phyloP scores from a whole-genome alignment of 768 basidiomycete genomes.

The Termitomyces sp. region DNA sequence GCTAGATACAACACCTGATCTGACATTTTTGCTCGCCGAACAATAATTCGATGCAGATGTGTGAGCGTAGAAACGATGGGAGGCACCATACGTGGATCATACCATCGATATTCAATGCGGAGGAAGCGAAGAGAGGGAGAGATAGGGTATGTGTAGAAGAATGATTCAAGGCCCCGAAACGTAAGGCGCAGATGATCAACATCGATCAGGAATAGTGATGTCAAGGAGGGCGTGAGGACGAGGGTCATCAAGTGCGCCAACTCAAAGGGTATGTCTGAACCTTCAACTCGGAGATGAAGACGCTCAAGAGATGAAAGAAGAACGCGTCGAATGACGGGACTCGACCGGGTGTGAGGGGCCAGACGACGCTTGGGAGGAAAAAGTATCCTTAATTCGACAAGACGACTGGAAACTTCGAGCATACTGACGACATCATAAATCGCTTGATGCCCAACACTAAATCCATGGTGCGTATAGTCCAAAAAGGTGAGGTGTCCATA shows the following conservation, averaged over 20 bases:
- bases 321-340: constrained; percentile 26
- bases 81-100: constrained; percentile 33
- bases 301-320: constrained; percentile 39
- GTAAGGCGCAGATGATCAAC: constrained; percentile 25
- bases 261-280: constrained; percentile 56
- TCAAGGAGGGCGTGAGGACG: constrained; percentile 42
- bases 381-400: constrained; percentile 50
- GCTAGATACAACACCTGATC: constrained; percentile 28
- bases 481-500: constrained; percentile 57
- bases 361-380: constrained; percentile 37
- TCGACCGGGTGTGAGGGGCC: constrained; percentile 16
- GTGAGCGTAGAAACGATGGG: constrained; percentile 29
- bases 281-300: constrained; percentile 46
- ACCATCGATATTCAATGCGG: constrained; percentile 42
- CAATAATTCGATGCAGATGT: constrained; percentile 24
- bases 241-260: constrained; percentile 46
- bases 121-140: constrained; percentile 33
- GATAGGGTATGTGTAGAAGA: constrained; percentile 39
- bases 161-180: constrained; percentile 40
- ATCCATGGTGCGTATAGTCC: constrained; percentile 70
- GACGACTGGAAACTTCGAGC: constrained; percentile 44
- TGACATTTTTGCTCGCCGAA: constrained; percentile 25
- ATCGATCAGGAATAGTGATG: constrained; percentile 43
- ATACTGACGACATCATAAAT: constrained; percentile 54
- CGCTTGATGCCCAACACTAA: constrained; percentile 51